Percentiles rank a stretch among this genome's conserved stretches.
Conservation (phyloP, 352 stramenopile species). For the Paralagenidium karlingii region DNA sequence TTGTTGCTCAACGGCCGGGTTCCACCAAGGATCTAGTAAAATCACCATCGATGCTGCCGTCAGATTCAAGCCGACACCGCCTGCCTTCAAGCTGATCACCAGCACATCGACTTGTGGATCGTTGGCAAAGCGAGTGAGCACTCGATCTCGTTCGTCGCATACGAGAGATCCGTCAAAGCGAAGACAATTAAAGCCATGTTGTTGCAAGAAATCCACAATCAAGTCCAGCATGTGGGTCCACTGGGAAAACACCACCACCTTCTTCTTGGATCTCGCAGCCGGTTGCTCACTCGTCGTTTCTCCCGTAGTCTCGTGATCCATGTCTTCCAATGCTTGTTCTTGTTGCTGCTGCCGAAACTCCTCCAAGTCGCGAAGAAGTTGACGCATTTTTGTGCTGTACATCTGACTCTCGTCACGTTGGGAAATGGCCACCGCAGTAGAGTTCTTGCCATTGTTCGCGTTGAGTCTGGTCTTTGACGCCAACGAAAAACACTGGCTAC, state of each 20-base stretch:
- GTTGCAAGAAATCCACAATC: conserved; percentile 35
- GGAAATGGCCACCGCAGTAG: not conserved
- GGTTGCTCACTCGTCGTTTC: not conserved
- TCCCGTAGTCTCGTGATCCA: conserved; percentile 1
- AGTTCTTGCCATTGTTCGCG: not conserved
- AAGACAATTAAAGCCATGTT: conserved; percentile 33
- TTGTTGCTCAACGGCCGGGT: conserved; percentile 88
- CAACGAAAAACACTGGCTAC: too few relatives aligned
- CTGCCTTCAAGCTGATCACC: conserved; percentile 81
- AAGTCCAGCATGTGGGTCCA: conserved; percentile 85
- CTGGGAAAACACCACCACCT: conserved; percentile 86
- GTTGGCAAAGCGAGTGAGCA: conserved; percentile 49
- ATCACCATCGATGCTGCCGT: conserved; percentile 83
- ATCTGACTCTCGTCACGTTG: not conserved
- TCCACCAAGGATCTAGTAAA: conserved; percentile 90
- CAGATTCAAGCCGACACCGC: conserved; percentile 86
- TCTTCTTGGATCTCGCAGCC: conserved; percentile 19
- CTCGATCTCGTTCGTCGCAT: conserved; percentile 52
- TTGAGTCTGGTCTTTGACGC: not conserved
- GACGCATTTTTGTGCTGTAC: conserved; percentile 58
- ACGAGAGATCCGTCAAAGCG: conserved; percentile 67
- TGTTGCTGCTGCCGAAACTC: conserved; percentile 31
- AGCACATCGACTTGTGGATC: conserved; percentile 51
- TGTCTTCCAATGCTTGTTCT: conserved; percentile 29
- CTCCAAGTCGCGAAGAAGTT: conserved; percentile 50